Base-by-base conservation (phyloP, 208 protist genomes). In the Phytomonas serpens region DNA sequence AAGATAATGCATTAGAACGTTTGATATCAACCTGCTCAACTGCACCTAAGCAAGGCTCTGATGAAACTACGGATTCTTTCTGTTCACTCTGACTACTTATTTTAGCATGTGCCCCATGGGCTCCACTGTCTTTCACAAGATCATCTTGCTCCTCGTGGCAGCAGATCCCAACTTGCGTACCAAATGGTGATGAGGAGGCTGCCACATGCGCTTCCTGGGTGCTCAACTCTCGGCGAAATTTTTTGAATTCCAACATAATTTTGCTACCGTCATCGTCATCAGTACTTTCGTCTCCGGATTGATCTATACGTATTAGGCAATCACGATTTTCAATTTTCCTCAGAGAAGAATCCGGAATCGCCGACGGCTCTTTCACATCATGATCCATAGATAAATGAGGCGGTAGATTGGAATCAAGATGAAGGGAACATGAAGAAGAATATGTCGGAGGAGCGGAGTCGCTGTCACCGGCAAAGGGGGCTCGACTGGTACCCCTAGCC, bases 241-340 rank as follows among this genome's bases (percentile, higher is more conserved):
- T 79, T 73, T 89, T 88, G 51, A 94, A 92, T 40, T 94, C 84
- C 4, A 77, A 73, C 80, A 92, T 84, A 4, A 79, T 68, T 51
- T 87, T 81, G 5, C 79, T 72, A n/a, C 77, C 75, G 19, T 75
- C 72, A 0, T 79, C 74, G 10, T 81, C 71, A 11, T 78, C 76
- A 23, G 61, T 71, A 42, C 69, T 64, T 4, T 68, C 64, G 4
- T 69, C 40, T 14, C 61, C 67, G 14, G 65, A n/a, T 13, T 61
- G 19, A 29, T 3, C 34, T 31, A 69, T 32, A 29, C 32, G 34
- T 36, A 16, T 29, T 29, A 40, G n/a, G 33, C 1, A 66, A 14
- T 33, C 10, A 3, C 14, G 52, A 38, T 13, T 19, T 63, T 23
- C 52, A 11, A 10, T 31, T 32, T 36, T 9, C 30, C 23, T 31